Conservation (phyloP, 1,284 basidiomycete species). For the Retiboletus flavoniger region DNA sequence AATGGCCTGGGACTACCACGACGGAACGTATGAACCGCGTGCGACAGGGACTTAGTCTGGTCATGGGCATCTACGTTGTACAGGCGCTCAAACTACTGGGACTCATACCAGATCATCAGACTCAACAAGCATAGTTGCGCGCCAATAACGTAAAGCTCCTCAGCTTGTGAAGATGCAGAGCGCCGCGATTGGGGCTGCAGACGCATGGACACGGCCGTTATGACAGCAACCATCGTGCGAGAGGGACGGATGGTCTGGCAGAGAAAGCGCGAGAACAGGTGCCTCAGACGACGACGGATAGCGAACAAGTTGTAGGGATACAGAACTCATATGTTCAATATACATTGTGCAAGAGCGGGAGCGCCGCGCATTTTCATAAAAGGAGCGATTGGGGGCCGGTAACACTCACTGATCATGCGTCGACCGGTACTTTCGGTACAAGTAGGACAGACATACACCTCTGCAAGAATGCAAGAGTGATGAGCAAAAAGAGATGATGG, state of each 20-base stretch:
- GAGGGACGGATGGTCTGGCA: constrained; percentile 35
- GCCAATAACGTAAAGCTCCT: constrained; percentile 37
- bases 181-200: constrained; percentile 19
- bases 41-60: constrained; percentile 19
- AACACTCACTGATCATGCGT: constrained; percentile 76
- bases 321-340: constrained; percentile 38
- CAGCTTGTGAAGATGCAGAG: constrained; percentile 34
- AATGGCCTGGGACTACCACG: not conserved
- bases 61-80: constrained; percentile 28
- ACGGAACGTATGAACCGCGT: not conserved
- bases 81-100: constrained; percentile 31
- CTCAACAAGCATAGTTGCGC: constrained; percentile 37
- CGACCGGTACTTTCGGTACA: constrained; percentile 65
- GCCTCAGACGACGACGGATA: constrained; percentile 36
- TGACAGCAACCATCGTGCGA: constrained; percentile 35
- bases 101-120: constrained; percentile 38
- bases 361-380: constrained; percentile 38
- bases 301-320: constrained; percentile 37
- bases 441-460: constrained; percentile 66
- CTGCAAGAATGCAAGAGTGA: constrained; percentile 37
- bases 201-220: constrained; percentile 35
- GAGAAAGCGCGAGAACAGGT: constrained; percentile 30
- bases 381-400: constrained; percentile 35
- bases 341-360: constrained; percentile 38
- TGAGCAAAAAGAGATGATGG: constrained; percentile 15